A percentile compares a stretch with the other conserved stretches of the same genome.
Conservation (phyloP, 352 stramenopile genomes). For the Globisporangium cederbergense region DNA sequence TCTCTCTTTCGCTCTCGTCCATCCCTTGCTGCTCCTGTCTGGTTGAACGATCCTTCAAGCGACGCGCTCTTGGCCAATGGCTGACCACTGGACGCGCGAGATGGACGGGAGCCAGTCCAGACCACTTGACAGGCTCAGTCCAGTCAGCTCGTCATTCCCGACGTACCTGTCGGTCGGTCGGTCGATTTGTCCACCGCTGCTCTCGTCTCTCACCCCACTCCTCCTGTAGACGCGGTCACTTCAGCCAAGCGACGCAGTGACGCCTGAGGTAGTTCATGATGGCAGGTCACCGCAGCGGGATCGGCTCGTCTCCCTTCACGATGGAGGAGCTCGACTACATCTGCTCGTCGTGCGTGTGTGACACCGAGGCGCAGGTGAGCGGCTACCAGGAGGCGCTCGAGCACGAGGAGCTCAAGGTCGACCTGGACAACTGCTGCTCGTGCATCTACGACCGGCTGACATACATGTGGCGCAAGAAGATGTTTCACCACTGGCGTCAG, state of each 20-base stretch:
- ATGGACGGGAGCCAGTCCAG: background rate
- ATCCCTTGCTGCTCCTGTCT: slow-evolving; percentile 1
- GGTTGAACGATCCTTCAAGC: slow-evolving; percentile 3
- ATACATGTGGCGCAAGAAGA: slow-evolving; percentile 79
- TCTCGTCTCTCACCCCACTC: background rate
- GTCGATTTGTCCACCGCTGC: background rate
- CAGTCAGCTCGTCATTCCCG: too few species aligned
- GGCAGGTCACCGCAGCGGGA: background rate
- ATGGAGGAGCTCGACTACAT: slow-evolving; percentile 71
- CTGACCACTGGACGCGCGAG: background rate
- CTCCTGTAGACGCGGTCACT: background rate
- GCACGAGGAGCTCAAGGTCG: slow-evolving; percentile 21
- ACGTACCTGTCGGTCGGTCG: background rate
- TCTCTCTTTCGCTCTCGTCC: slow-evolving; percentile 1
- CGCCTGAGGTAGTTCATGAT: background rate
- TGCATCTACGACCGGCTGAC: slow-evolving; percentile 68
- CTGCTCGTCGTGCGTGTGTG: slow-evolving; percentile 52
- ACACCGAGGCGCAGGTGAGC: slow-evolving; percentile 33
- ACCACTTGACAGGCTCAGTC: background rate
- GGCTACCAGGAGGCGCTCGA: slow-evolving; percentile 30
- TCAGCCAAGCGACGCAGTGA: background rate
- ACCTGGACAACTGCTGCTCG: slow-evolving; percentile 52
- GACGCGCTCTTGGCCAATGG: slow-evolving; percentile 7
- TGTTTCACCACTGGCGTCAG: slow-evolving; percentile 69
- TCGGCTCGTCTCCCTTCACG: slow-evolving; percentile 24